Evolutionary conservation across 164 flowering plant genomes (phyloP), one percentile per base, ranked within the genome.

Genomic region (Chloranthus sessilifolius): DNA sequence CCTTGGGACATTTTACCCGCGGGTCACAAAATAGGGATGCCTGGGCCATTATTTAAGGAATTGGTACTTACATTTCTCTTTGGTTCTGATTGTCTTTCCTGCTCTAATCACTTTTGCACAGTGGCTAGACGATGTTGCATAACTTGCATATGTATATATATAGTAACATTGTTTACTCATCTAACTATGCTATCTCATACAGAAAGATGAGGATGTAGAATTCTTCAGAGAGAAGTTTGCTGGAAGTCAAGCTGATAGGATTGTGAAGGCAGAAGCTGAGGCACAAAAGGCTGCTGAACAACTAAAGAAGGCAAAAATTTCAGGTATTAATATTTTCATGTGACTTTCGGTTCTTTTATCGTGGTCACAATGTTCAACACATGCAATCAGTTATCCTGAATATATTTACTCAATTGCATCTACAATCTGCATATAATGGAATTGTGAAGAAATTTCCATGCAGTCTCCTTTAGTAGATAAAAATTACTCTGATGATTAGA

Each of bases 181-280:
- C 4, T 38, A 24, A 2, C 33, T 16, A 33, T 30, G 10, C 24
- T 60, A 33, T 54, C 14, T 25, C 44, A n/a, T 39, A 29, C 77
- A 88, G 98, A 77, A 71, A 77, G 85, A 82, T 62, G 91, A 88
- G 15, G 79, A 78, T 30, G 86, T 85, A 1, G 75, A 75, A 40
- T 47, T 38, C 31, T 76, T 40, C 50, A 71, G 84, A 55, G 50
- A 63, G 34, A 83, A 71, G 64, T 92, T 79, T 79, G 88, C 96
- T 44, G 98, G 98, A 63, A 92, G 95, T 71, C 96, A 92, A 62
- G 83, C 91, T 54, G 95, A 92, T 42, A 75, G 98, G 62, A 66
- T 64, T 43, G 70, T 45, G 53, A 76, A 75, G 69, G 90, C 79
- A 39, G 88, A 77, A 52, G 83, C 87, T 53, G 90, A 84, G 42